These are phyloP conservation scores for Mrakia gelida DNA, from an alignment of 768 basidiomycete genomes.

Conservation along the genomic window DNA sequence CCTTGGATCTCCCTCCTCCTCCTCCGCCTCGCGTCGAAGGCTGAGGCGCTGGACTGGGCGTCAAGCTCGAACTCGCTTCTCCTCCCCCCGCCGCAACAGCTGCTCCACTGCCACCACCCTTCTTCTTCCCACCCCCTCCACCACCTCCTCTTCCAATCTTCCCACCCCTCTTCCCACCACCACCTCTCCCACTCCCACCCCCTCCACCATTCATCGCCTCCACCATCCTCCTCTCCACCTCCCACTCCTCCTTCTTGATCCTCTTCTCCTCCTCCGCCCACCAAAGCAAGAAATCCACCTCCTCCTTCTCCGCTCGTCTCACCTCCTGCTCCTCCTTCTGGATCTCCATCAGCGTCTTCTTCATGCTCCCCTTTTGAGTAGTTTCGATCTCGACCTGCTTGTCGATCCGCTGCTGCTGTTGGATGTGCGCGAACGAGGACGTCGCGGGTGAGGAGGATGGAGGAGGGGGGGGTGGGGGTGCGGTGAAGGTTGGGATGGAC, in stretches of 20 bases:
- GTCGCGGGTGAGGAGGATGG: conserved; percentile 47
- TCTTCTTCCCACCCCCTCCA: neutral
- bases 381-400: conserved; percentile 47
- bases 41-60: neutral
- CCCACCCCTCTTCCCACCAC: neutral
- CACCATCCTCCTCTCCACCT: conserved; percentile 1
- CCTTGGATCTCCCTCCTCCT: neutral
- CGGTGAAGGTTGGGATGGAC: conserved; percentile 46
- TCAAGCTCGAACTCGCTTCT: neutral
- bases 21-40: neutral
- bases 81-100: neutral
- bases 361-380: conserved; percentile 48
- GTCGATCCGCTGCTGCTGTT: conserved; percentile 62
- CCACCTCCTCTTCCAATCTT: conserved; percentile 7
- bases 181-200: neutral
- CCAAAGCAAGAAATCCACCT: conserved; percentile 81
- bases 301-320: conserved; percentile 50
- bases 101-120: neutral
- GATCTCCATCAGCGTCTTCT: conserved; percentile 69
- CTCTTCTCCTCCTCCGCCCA: conserved; percentile 65
- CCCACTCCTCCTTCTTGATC: conserved; percentile 11
- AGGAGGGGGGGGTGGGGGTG: conserved; percentile 29
- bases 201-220: neutral
- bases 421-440: conserved; percentile 56
- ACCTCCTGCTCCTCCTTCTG: conserved; percentile 72